phyloP scores from a whole-genome alignment of 176 grass and related monocot genomes.

The Ensete ventricosum region DNA sequence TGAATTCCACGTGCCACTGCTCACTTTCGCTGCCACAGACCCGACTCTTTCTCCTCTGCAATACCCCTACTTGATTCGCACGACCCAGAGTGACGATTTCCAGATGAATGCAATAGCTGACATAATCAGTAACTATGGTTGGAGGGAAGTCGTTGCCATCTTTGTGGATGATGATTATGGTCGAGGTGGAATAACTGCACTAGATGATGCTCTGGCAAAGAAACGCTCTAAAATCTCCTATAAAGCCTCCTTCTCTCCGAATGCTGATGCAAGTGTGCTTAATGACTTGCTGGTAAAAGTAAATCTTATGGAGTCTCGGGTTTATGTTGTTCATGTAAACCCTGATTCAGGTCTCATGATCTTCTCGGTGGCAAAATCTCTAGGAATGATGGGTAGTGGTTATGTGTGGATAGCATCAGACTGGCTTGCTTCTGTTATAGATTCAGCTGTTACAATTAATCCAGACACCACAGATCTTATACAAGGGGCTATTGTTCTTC shows the following conservation, averaged over 20 bases:
- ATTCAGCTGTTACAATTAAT: conserved; percentile 2
- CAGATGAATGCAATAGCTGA: conserved; percentile 64
- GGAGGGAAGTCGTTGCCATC: conserved; percentile 63
- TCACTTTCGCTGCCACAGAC: conserved; percentile 64
- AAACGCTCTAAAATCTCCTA: conserved; percentile 46
- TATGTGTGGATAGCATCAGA: conserved; percentile 22
- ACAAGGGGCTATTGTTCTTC: conserved; percentile 16
- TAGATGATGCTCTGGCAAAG: conserved; percentile 57
- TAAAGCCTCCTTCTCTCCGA: conserved; percentile 32
- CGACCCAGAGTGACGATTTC: conserved; percentile 47
- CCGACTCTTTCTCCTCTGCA: conserved; percentile 63
- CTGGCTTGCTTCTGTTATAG: conserved; percentile 18
- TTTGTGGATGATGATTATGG: conserved; percentile 82
- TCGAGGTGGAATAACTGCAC: conserved; percentile 49
- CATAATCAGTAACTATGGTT: conserved; percentile 41
- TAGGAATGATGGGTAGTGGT: conserved; percentile 18
- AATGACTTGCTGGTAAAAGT: conserved; percentile 10
- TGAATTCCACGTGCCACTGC: conserved; percentile 53
- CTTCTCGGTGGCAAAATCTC: conserved; percentile 5
- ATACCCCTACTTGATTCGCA: conserved; percentile 71
- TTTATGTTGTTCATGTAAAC: conserved; percentile 16
- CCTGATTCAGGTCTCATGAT: conserved; percentile 15
- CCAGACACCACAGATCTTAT: conserved; percentile 1
- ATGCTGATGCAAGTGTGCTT: not conserved
- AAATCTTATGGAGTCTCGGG: conserved; percentile 17